phyloP scores from a whole-genome alignment of 352 stramenopile genomes.

The Phytophthora citrophthora region DNA sequence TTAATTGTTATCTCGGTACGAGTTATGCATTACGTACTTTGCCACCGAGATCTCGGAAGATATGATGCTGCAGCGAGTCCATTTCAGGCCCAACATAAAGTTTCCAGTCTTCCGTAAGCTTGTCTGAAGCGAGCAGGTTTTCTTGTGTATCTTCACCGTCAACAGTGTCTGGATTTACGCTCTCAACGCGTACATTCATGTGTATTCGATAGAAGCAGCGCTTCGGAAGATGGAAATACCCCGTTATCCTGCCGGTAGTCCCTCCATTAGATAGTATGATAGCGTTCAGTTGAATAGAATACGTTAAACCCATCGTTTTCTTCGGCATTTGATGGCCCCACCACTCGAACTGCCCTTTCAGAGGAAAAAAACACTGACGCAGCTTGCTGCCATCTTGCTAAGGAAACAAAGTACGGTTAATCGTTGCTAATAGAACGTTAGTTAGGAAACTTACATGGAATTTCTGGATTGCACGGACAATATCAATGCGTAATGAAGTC shows the following conservation, averaged over 20 bases:
- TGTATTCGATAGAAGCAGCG: slow-evolving; percentile 53
- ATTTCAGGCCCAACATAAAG: slow-evolving; percentile 66
- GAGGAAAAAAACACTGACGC: slow-evolving; percentile 60
- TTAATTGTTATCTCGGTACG: not conserved
- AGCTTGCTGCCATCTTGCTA: slow-evolving; percentile 62
- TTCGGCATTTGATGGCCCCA: slow-evolving; percentile 51
- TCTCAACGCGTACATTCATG: slow-evolving; percentile 29
- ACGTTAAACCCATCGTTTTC: slow-evolving; percentile 46
- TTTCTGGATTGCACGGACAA: slow-evolving; percentile 42
- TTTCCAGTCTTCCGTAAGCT: slow-evolving; percentile 29
- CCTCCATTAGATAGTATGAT: slow-evolving; percentile 34
- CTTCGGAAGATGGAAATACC: slow-evolving; percentile 61
- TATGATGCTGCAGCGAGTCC: slow-evolving; percentile 57
- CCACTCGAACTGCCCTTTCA: slow-evolving; percentile 72
- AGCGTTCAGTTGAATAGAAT: slow-evolving; percentile 18
- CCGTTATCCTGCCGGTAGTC: slow-evolving; percentile 28
- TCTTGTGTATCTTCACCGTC: not conserved
- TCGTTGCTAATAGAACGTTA: not conserved
- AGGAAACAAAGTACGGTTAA: not conserved
- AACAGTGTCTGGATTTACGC: not conserved
- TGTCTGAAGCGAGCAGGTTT: not conserved
- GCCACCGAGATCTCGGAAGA: slow-evolving; percentile 46
- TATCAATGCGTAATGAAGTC: slow-evolving; percentile 44
- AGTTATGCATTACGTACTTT: slow-evolving; percentile 34
- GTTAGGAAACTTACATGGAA: slow-evolving; percentile 46